A percentile compares a stretch with the other conserved stretches of the same genome.
Evolutionary conservation across 2,329 filamentous ascomycete genomes (phyloP).

Genomic region (Fusarium mangiferae): DNA sequence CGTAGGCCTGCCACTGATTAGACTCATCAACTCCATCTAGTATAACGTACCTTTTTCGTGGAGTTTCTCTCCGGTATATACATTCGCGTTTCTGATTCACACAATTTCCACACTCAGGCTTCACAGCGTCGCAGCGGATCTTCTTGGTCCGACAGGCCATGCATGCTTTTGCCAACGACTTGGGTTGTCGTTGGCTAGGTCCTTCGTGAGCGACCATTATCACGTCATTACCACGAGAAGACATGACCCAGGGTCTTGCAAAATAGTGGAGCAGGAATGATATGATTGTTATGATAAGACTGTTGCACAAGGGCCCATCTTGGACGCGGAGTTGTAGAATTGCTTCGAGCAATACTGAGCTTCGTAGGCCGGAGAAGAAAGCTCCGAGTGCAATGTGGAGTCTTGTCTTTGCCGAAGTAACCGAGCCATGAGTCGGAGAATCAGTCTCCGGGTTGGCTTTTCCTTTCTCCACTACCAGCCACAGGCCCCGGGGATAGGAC

Average conservation of each 20-base stretch:
- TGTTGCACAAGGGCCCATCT: not conserved
- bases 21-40: rapidly evolving
- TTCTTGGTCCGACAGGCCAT: conserved; percentile 8
- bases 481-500: rapidly evolving
- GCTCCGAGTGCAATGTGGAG: not conserved
- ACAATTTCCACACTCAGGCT: conserved; percentile 7
- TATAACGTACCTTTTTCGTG: not conserved
- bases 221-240: not conserved
- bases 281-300: not conserved
- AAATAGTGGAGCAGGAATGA: not conserved
- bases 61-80: not conserved
- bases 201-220: not conserved
- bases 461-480: not conserved
- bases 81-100: not conserved
- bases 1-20: not conserved
- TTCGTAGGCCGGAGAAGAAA: not conserved
- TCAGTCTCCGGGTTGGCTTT: not conserved
- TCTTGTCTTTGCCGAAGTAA: not conserved
- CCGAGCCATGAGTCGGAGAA: not conserved
- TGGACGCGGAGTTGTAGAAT: not conserved
- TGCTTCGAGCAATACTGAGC: not conserved
- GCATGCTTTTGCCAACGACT: conserved; percentile 10
- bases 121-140: conserved; percentile 3
- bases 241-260: not conserved
- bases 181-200: not conserved